Conservation (phyloP, 2,329 filamentous ascomycete species). For the Ceratocystis eucalypticola region DNA sequence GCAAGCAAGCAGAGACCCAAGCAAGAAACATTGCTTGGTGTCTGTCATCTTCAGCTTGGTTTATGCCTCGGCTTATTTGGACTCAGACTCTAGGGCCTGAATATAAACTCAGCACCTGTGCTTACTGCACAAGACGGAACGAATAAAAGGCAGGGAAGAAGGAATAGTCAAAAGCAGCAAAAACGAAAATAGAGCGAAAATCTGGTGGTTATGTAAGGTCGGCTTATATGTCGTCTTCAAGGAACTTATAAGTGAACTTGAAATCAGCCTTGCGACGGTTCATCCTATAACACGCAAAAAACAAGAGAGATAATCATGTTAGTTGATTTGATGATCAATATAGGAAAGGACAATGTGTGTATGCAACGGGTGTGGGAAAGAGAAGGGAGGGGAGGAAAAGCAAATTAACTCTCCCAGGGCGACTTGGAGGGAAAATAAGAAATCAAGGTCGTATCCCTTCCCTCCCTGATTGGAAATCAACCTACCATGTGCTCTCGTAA, state of each 20-base stretch:
- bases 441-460: background rate
- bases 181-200: background rate
- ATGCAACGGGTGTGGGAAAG: background rate
- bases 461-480: conserved; percentile 20
- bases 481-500: conserved; percentile 96
- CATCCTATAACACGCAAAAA: conserved; percentile 53
- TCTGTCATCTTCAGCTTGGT: background rate
- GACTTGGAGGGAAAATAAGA: background rate
- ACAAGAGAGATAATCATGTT: background rate
- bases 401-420: no score
- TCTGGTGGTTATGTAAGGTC: background rate
- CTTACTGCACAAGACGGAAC: no score
- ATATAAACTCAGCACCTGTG: no score
- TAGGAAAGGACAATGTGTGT: background rate
- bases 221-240: conserved; percentile 71
- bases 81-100: no score
- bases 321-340: conserved; percentile 18
- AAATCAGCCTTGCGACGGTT: conserved; percentile 95
- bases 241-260: conserved; percentile 95
- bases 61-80: background rate
- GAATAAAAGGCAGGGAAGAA: background rate
- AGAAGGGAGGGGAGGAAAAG: background rate
- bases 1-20: background rate
- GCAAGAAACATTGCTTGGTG: background rate
- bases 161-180: background rate